Evolutionary conservation across 164 flowering plant species (phyloP).

Genomic region (Cinnamomum micranthum): DNA sequence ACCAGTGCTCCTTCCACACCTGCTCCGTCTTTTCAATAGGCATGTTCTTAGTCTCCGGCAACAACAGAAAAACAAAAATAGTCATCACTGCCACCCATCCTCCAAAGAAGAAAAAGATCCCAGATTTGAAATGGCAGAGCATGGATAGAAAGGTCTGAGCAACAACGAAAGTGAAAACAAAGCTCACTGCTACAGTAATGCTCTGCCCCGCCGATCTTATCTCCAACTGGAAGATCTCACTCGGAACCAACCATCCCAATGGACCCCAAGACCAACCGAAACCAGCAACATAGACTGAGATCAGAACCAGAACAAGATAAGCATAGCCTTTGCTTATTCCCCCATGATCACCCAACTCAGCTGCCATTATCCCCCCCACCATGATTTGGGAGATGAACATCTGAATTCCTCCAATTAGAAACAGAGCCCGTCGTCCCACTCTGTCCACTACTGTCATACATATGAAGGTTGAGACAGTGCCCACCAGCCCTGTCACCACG

Average conservation of each 20-base stretch:
- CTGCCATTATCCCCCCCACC: slow-evolving; percentile 23
- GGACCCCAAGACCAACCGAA: slow-evolving; percentile 31
- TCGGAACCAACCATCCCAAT: slow-evolving; percentile 28
- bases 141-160: slow-evolving; percentile 28
- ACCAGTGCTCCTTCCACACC: slow-evolving; percentile 26
- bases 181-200: slow-evolving; percentile 20
- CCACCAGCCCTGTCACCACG: slow-evolving; percentile 14
- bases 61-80: slow-evolving; percentile 15
- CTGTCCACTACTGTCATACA: slow-evolving; percentile 22
- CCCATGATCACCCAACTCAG: slow-evolving; percentile 23
- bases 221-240: slow-evolving; percentile 30
- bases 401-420: slow-evolving; percentile 22
- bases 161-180: slow-evolving; percentile 24
- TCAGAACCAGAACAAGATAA: slow-evolving; percentile 18
- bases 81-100: slow-evolving; percentile 34
- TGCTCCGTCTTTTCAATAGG: slow-evolving; percentile 23
- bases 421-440: slow-evolving; percentile 16
- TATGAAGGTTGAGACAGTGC: slow-evolving; percentile 16
- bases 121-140: slow-evolving; percentile 30
- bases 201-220: slow-evolving; percentile 28
- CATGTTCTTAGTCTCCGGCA: slow-evolving; percentile 30
- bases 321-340: slow-evolving; percentile 14
- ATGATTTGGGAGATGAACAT: slow-evolving; percentile 22
- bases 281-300: slow-evolving; percentile 23
- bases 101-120: slow-evolving; percentile 33